Percentiles rank a stretch among this genome's conserved stretches.
These are phyloP conservation scores for Stentor roeselii DNA, from an alignment of 73 alveolate genomes.

Conservation along the genomic window DNA sequence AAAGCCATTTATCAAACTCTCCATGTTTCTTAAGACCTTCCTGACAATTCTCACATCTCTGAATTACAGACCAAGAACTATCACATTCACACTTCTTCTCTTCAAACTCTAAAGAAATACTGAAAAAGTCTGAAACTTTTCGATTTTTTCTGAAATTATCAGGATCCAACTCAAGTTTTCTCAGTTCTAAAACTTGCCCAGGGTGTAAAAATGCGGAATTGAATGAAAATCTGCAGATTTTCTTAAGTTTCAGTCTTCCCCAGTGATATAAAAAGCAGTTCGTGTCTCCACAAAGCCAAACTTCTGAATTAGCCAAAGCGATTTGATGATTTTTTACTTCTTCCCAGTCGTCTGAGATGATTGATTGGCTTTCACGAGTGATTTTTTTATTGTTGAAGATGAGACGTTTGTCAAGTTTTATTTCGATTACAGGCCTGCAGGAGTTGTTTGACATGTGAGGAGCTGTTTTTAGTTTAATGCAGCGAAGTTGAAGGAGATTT, in stretches of 20 bases:
- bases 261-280: not conserved
- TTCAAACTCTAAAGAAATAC: not conserved
- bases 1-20: no score
- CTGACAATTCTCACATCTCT: not conserved
- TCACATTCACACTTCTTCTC: not conserved
- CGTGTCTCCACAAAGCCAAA: not conserved
- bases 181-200: not conserved
- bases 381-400: not conserved
- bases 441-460: not conserved
- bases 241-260: not conserved
- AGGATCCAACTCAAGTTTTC: not conserved
- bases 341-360: not conserved
- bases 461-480: not conserved
- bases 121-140: not conserved
- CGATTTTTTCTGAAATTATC: not conserved
- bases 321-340: not conserved
- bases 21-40: no score
- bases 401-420: not conserved
- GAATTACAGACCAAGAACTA: not conserved
- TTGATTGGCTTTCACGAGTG: not conserved
- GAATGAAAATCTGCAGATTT: not conserved
- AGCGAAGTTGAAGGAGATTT: not conserved
- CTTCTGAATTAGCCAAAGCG: not conserved
- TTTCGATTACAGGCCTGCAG: constrained; percentile 3
- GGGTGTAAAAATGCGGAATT: not conserved